Percentiles rank a stretch among this genome's conserved stretches.
Evolutionary conservation across 306 rosid species (phyloP).

Genomic region (Castanea crenata): DNA sequence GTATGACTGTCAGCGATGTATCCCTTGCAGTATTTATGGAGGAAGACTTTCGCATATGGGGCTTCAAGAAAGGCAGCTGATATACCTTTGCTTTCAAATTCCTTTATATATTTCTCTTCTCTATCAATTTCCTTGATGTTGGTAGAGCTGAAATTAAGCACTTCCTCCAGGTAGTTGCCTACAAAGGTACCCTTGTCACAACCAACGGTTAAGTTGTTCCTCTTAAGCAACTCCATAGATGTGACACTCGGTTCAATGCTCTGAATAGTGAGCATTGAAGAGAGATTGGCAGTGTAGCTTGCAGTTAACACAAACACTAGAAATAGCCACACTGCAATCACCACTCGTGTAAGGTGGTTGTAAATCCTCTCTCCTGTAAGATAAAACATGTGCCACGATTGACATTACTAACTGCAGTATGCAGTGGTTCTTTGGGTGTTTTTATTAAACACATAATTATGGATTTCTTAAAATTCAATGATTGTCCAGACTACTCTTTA

Average conservation of each 20-base stretch:
- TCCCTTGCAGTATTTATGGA: slow-evolving; percentile 19
- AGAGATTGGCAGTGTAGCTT: slow-evolving; percentile 71
- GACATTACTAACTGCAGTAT: no score
- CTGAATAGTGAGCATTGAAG: slow-evolving; percentile 65
- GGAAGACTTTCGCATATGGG: slow-evolving; percentile 27
- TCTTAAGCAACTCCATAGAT: slow-evolving; percentile 36
- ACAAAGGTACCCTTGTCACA: slow-evolving; percentile 35
- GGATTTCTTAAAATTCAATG: no score
- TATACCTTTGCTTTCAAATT: background rate
- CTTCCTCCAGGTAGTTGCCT: background rate
- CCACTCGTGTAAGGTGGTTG: slow-evolving; percentile 45
- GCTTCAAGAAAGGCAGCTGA: slow-evolving; percentile 33
- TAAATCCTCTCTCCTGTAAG: slow-evolving; percentile 49
- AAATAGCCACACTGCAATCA: slow-evolving; percentile 54
- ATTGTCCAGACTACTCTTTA: no score
- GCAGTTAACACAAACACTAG: slow-evolving; percentile 52
- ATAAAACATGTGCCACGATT: background rate
- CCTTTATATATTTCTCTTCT: background rate
- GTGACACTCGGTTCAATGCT: slow-evolving; percentile 25
- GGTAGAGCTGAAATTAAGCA: background rate
- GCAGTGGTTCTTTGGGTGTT: no score
- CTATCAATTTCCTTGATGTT: background rate
- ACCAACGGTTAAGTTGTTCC: slow-evolving; percentile 41
- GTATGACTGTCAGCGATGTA: background rate
- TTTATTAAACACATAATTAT: no score